These are phyloP conservation scores for Ogataea neopini DNA, from an alignment of 805 yeast genomes.

Conservation along the genomic window DNA sequence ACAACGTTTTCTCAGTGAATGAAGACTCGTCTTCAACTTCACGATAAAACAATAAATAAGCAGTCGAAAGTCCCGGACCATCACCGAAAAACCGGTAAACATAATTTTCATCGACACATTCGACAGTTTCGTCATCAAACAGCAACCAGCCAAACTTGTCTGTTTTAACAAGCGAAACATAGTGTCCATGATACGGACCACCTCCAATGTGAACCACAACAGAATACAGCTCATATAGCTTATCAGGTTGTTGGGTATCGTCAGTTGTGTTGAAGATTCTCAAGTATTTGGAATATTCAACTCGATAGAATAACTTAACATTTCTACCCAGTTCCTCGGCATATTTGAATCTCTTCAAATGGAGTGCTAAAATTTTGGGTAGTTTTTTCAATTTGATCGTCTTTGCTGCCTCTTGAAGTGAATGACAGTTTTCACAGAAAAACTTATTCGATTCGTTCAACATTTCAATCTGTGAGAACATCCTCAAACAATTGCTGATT, in stretches of 20 bases:
- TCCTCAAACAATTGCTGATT: conserved; percentile 73
- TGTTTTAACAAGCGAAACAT: conserved; percentile 82
- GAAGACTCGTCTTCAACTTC: conserved; percentile 46
- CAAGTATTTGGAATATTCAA: conserved; percentile 74
- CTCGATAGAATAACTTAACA: conserved; percentile 83
- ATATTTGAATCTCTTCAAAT: conserved; percentile 89
- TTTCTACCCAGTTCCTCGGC: conserved; percentile 78
- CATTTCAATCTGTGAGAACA: conserved; percentile 84
- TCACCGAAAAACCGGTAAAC: conserved; percentile 89
- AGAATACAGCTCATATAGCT: conserved; percentile 77
- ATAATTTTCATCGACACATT: conserved; percentile 77
- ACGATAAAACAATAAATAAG: conserved; percentile 84
- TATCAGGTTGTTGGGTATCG: conserved; percentile 50
- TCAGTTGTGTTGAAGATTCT: conserved; percentile 70
- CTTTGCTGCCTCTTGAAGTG: conserved; percentile 92
- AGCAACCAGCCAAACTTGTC: conserved; percentile 82
- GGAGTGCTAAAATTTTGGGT: conserved; percentile 80
- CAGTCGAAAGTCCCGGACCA: conserved; percentile 84
- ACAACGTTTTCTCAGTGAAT: conserved; percentile 32
- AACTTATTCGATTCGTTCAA: conserved; percentile 86
- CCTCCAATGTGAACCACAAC: conserved; percentile 95
- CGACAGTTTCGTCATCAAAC: conserved; percentile 95
- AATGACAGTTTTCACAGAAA: conserved; percentile 86
- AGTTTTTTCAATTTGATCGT: conserved; percentile 75
- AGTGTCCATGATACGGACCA: conserved; percentile 97